A percentile compares a stretch with the other conserved stretches of the same genome.
Conservation (phyloP, 1,139 yeast genomes). For the Arxiozyma heterogenica region DNA sequence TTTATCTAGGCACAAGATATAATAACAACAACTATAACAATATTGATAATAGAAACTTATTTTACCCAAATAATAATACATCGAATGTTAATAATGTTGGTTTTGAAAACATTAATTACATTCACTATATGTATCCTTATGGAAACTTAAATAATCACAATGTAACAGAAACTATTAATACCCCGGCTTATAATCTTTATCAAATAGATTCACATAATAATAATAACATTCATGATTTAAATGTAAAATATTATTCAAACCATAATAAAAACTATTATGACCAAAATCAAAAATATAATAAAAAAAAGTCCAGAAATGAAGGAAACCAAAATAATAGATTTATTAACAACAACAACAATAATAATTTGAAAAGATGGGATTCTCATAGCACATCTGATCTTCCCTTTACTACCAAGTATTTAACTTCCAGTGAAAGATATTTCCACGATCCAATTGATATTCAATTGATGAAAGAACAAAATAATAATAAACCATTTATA, state of each 20-base stretch:
- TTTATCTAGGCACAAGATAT: background rate
- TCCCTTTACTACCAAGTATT: background rate
- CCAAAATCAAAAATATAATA: background rate
- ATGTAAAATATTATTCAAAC: background rate
- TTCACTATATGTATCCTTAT: background rate
- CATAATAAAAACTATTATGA: background rate
- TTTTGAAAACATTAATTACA: background rate
- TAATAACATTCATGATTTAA: background rate
- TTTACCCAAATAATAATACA: no score
- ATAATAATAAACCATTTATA: conserved; percentile 1
- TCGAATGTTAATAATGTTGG: no score
- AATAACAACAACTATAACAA: no score
- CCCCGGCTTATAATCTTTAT: background rate
- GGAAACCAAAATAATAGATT: background rate
- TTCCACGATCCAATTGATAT: conserved; percentile 1
- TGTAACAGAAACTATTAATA: background rate
- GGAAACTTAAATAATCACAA: background rate
- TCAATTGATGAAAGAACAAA: background rate
- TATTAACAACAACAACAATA: background rate
- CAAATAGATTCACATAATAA: background rate
- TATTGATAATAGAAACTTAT: no score
- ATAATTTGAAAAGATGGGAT: background rate
- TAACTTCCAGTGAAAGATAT: background rate
- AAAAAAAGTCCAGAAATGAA: background rate
- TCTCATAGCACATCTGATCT: background rate